Percentiles rank a stretch among this genome's conserved stretches.
These are phyloP conservation scores for Starmera pachycereana DNA, from an alignment of 805 yeast genomes.

Conservation along the genomic window DNA sequence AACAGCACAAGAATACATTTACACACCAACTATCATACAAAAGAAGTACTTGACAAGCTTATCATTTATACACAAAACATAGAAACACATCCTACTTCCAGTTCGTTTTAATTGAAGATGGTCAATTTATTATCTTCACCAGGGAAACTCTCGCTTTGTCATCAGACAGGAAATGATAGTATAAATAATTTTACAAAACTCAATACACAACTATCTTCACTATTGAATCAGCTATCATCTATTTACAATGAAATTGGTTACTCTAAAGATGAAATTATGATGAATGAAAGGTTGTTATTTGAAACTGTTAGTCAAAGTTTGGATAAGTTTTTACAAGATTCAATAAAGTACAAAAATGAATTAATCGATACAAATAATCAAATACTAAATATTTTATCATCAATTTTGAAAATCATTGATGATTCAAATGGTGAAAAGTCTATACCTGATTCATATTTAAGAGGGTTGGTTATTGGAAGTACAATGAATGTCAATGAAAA, in stretches of 20 bases:
- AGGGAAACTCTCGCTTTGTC: slow-evolving; percentile 7
- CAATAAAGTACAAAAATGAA: slow-evolving; percentile 25
- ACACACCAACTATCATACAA: no score
- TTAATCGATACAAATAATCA: slow-evolving; percentile 20
- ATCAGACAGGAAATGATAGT: background rate
- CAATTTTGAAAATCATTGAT: slow-evolving; percentile 21
- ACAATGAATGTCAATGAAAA: slow-evolving; percentile 9
- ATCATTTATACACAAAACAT: no score
- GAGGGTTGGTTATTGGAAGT: slow-evolving; percentile 23
- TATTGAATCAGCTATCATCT: slow-evolving; percentile 29
- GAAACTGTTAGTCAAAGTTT: slow-evolving; percentile 39
- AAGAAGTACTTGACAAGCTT: no score
- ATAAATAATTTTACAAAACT: background rate
- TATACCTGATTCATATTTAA: slow-evolving; percentile 29
- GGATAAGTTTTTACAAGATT: slow-evolving; percentile 27
- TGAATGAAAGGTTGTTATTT: slow-evolving; percentile 40
- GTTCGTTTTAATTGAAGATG: background rate
- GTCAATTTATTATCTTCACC: slow-evolving; percentile 16
- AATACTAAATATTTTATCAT: slow-evolving; percentile 19
- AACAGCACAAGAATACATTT: no score
- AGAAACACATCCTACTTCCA: no score
- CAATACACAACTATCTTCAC: background rate
- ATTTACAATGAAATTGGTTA: slow-evolving; percentile 47
- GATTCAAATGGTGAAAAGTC: slow-evolving; percentile 29
- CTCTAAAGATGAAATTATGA: slow-evolving; percentile 35